Conservation (phyloP, 2,329 filamentous ascomycete genomes). For the Zelopaecilomyces penicillatus region DNA sequence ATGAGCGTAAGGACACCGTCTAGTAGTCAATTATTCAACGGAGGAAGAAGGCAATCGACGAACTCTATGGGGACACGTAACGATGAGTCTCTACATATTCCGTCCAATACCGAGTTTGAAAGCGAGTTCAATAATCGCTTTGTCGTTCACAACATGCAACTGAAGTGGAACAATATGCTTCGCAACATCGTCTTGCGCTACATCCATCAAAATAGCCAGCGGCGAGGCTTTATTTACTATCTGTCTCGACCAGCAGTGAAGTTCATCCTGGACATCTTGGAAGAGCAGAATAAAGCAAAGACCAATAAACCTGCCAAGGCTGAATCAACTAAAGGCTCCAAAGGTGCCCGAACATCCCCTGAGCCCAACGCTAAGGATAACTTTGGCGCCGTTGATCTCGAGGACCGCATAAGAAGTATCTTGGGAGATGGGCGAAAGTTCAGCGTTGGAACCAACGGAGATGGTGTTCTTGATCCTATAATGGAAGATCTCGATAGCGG, state of each 20-base stretch:
- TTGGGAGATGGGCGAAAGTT: conserved; percentile 77
- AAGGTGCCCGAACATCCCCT: conserved; percentile 25
- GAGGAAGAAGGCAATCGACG: conserved; percentile 24
- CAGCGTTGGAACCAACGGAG: conserved; percentile 24
- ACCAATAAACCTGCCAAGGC: conserved; percentile 20
- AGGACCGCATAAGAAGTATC: conserved; percentile 79
- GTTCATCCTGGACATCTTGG: conserved; percentile 95
- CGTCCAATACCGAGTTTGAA: conserved; percentile 69
- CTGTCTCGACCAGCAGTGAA: conserved; percentile 92
- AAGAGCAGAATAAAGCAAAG: conserved; percentile 78
- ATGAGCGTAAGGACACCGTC: conserved; percentile 31
- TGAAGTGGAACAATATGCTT: conserved; percentile 97
- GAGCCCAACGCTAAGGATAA: conserved; percentile 40
- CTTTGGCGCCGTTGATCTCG: conserved; percentile 56
- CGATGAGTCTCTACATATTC: conserved; percentile 51
- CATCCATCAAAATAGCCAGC: conserved; percentile 92
- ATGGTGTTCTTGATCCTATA: conserved; percentile 29
- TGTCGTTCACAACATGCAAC: conserved; percentile 92
- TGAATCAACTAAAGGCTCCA: conserved; percentile 19
- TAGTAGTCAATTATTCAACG: conserved; percentile 18
- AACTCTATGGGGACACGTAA: conserved; percentile 44
- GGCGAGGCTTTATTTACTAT: conserved; percentile 95
- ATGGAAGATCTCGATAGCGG: conserved; percentile 61
- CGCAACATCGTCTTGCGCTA: conserved; percentile 96
- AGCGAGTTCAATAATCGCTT: conserved; percentile 98